These are phyloP conservation scores for Ceratobasidium sp. DNA, from an alignment of 1,284 basidiomycete species.

Conservation along the genomic window DNA sequence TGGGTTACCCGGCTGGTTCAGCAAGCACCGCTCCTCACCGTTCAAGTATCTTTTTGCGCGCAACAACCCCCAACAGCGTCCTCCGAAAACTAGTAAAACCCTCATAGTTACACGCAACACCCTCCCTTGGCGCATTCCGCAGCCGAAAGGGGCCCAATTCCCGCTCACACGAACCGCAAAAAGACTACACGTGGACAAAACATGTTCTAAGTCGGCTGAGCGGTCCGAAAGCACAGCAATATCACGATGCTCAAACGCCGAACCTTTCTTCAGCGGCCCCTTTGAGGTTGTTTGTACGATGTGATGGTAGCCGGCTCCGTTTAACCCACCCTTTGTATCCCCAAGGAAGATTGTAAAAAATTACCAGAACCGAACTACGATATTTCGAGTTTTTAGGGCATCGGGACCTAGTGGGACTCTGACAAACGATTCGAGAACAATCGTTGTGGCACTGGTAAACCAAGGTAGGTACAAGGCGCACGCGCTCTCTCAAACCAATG, in stretches of 20 bases:
- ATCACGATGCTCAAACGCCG: background rate
- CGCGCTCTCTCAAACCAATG: background rate
- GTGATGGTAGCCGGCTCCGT: constrained; percentile 5
- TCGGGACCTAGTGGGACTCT: background rate
- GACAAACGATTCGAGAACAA: constrained; percentile 6
- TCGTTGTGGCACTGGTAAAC: background rate
- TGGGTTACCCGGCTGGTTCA: background rate
- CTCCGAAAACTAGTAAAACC: background rate
- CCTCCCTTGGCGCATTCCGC: too few species aligned
- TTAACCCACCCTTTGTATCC: constrained; percentile 6
- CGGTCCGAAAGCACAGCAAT: background rate
- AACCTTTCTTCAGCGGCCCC: constrained; percentile 1
- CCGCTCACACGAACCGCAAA: too few species aligned
- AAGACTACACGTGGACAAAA: background rate
- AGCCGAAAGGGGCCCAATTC: too few species aligned
- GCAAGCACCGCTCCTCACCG: background rate
- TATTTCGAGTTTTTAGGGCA: background rate
- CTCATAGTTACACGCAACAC: too few species aligned
- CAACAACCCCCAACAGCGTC: background rate
- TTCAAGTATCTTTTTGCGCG: background rate
- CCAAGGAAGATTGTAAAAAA: background rate
- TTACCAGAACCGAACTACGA: constrained; percentile 4
- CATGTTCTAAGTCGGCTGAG: background rate
- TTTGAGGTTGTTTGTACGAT: background rate
- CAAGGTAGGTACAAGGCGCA: background rate